Conservation (phyloP, 2,329 filamentous ascomycete species). For the Penicillium sp. region DNA sequence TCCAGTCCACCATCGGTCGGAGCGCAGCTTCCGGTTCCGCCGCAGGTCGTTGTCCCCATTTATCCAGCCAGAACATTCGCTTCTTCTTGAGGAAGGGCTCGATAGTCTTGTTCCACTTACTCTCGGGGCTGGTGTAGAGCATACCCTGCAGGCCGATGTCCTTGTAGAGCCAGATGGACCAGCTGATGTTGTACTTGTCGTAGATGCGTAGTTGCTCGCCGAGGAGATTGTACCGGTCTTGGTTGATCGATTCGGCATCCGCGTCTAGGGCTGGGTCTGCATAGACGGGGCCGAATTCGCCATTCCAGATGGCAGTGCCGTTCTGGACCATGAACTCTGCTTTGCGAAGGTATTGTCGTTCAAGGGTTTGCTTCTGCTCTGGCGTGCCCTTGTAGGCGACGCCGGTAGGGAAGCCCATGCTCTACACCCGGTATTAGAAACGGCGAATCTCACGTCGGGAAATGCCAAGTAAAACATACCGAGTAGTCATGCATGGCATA, state of each 20-base stretch:
- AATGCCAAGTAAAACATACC: constrained; percentile 13
- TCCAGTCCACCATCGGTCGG: constrained; percentile 47
- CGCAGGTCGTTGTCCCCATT: constrained; percentile 53
- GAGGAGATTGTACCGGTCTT: constrained; percentile 50
- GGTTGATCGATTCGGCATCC: constrained; percentile 44
- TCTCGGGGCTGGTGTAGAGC: constrained; percentile 51
- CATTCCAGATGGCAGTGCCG: constrained; percentile 53
- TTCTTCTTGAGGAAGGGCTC: constrained; percentile 59
- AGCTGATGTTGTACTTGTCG: constrained; percentile 54
- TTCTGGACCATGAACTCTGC: constrained; percentile 49
- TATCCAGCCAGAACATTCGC: constrained; percentile 54
- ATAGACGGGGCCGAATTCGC: constrained; percentile 55
- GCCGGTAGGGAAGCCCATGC: constrained; percentile 47
- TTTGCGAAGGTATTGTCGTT: constrained; percentile 50
- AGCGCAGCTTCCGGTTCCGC: constrained; percentile 49
- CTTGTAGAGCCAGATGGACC: constrained; percentile 64
- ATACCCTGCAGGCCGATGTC: constrained; percentile 60
- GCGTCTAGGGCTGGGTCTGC: constrained; percentile 28
- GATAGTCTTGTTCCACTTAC: constrained; percentile 54
- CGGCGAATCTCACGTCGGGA: not conserved
- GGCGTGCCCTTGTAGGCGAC: constrained; percentile 44
- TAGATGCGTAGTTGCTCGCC: constrained; percentile 55
- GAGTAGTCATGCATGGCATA: constrained; percentile 51
- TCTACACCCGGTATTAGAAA: constrained; percentile 10
- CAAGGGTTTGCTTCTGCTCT: constrained; percentile 45